Conservation (phyloP, 2,329 filamentous ascomycete genomes). For the Magnaporthales sp. region DNA sequence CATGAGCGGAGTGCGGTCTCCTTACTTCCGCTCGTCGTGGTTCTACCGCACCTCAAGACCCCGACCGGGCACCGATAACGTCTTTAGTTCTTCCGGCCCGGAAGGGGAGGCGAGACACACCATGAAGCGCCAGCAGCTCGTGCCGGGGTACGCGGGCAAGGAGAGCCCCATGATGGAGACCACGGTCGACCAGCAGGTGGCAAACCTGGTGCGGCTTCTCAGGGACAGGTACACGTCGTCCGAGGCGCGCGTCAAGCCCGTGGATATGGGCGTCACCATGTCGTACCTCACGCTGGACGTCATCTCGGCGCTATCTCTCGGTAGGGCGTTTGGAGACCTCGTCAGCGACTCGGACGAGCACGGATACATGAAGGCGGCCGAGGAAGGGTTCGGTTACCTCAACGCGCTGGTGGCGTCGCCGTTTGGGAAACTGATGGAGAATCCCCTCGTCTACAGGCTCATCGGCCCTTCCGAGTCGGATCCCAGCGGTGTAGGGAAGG, state of each 20-base stretch:
- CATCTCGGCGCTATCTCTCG: slow-evolving; percentile 37
- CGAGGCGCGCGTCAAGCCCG: slow-evolving; percentile 22
- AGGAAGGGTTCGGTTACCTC: slow-evolving; percentile 27
- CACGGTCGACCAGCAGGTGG: slow-evolving; percentile 37
- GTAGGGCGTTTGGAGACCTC: slow-evolving; percentile 33
- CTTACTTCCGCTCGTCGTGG: slow-evolving; percentile 13
- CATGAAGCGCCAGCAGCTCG: slow-evolving; percentile 35
- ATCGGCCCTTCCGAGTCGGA: slow-evolving; percentile 1
- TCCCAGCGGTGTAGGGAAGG: neutral
- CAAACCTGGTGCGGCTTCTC: slow-evolving; percentile 37
- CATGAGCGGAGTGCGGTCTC: slow-evolving; percentile 23
- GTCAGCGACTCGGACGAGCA: slow-evolving; percentile 30
- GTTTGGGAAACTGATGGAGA: neutral
- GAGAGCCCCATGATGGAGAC: slow-evolving; percentile 40
- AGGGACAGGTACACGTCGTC: slow-evolving; percentile 33
- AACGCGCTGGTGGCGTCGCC: slow-evolving; percentile 6
- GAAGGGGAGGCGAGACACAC: slow-evolving; percentile 28
- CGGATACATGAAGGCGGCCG: slow-evolving; percentile 30
- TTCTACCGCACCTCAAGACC: slow-evolving; percentile 28
- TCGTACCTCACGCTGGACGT: slow-evolving; percentile 43
- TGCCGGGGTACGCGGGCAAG: slow-evolving; percentile 45
- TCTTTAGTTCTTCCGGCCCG: slow-evolving; percentile 20
- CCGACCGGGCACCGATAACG: slow-evolving; percentile 21
- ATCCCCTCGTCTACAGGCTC: neutral
- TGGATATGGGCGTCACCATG: slow-evolving; percentile 36